Evolutionary conservation across 805 yeast genomes (phyloP).

Genomic region (Candida peoriensis): DNA sequence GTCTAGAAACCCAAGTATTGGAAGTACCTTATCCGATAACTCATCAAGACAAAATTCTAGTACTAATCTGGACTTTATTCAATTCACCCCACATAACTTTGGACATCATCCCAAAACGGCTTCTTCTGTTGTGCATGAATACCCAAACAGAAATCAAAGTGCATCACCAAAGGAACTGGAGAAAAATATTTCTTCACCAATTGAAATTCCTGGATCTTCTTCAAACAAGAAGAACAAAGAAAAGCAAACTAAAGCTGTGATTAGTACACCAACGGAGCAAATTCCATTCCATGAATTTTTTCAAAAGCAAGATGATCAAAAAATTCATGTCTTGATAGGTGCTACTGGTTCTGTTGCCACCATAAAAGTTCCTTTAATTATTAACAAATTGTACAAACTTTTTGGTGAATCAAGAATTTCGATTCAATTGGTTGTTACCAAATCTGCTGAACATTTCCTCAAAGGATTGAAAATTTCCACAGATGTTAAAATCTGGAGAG

Average conservation of each 20-base stretch:
- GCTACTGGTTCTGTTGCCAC: constrained; percentile 98
- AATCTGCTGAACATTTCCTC: constrained; percentile 68
- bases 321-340: constrained; percentile 82
- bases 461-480: constrained; percentile 58
- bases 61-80: constrained; percentile 18
- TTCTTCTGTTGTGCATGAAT: neutral
- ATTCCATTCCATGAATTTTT: constrained; percentile 73
- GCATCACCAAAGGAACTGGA: neutral
- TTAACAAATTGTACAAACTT: constrained; percentile 77
- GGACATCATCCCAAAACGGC: constrained; percentile 2
- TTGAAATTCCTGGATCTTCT: neutral
- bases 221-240: constrained; percentile 28
- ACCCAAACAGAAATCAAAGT: neutral
- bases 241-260: constrained; percentile 42
- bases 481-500: constrained; percentile 81
- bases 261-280: constrained; percentile 56
- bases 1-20: constrained; percentile 18
- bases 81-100: constrained; percentile 16
- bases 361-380: constrained; percentile 84
- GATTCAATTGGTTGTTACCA: constrained; percentile 80
- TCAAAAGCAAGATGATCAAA: constrained; percentile 71
- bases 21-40: constrained; percentile 11
- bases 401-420: constrained; percentile 71
- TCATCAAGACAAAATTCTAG: constrained; percentile 26
- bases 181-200: neutral